Base-by-base conservation (phyloP, 805 yeast genomes). In the Cephaloascus fragrans region DNA sequence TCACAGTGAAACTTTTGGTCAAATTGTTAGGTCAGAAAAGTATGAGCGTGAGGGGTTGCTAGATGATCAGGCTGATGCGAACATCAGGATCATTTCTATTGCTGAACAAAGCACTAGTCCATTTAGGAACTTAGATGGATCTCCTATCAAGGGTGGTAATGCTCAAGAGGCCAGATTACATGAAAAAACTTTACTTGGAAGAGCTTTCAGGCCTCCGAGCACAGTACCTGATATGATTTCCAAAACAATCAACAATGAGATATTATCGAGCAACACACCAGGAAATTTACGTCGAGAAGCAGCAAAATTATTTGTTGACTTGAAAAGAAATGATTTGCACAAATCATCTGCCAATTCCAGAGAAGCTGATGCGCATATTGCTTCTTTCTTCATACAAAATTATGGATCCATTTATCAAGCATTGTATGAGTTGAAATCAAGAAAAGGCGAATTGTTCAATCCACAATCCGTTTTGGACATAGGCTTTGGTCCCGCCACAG, bases 401-500 rank as follows among this genome's bases (percentile, higher is more conserved):
- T 90, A 86, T 52, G 83, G 87, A 1, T 72, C 86, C 12, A 56
- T 77, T 2, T 67, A 67, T 39, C 84, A 80, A 45, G 84, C 80
- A 0, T 59, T 93, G 31, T 53, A 55, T 19, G 97, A 90, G 47
- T 59, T 88, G 28, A 67, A 74, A 46, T 65, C 67, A 18, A 64
- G 89, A 32, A 55, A 69, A 17, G 82, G 79, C 0, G 59, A 53
- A 4, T 62, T 61, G 0, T 84, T 87, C 62, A 56, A 56, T 18
- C 97, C 97, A 0, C 51, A 69, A 20, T 64, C 74, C 4, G 74
- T 93, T 0, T 64, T 93, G 37, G 94, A 86, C 51, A 74, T 86
- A 12, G 90, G 96, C 0, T 79, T 71, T 52, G 97, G 98, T 0
- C 97, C 98, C 1, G 90, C 87, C 2, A 81, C 94, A 0, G 97